Percentiles rank a stretch among this genome's conserved stretches.
These are phyloP conservation scores for Groenewaldozyma tartarivorans DNA, from an alignment of 805 yeast genomes.

Conservation along the genomic window DNA sequence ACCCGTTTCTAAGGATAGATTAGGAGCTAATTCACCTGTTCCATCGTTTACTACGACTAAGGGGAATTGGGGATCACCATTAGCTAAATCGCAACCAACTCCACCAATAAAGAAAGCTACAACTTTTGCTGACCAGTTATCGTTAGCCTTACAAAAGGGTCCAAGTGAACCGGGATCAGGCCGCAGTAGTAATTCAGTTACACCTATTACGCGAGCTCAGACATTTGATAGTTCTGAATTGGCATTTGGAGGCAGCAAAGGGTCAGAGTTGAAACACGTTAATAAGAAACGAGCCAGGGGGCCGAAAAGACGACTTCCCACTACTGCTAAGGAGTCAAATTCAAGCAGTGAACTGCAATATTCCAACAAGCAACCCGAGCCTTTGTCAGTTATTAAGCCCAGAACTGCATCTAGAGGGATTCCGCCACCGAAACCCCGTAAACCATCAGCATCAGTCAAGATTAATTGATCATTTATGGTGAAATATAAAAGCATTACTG, in stretches of 20 bases:
- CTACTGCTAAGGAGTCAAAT: neutral
- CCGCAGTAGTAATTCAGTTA: too few relatives aligned
- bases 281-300: constrained; percentile 30
- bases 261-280: constrained; percentile 20
- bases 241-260: neutral
- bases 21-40: neutral
- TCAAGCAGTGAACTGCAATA: neutral
- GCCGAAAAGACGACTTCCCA: constrained; percentile 32
- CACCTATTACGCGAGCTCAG: constrained; percentile 9
- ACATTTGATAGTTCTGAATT: constrained; percentile 16
- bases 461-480: neutral
- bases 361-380: neutral
- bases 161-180: neutral
- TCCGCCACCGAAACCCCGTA: constrained; percentile 17
- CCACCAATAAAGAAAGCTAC: neutral
- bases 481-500: neutral
- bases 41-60: neutral
- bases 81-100: neutral
- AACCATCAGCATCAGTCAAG: constrained; percentile 9
- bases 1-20: neutral
- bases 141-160: neutral
- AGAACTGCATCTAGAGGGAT: constrained; percentile 3
- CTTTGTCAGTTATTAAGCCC: neutral
- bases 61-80: neutral
- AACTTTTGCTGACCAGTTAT: neutral